Evolutionary conservation across 306 rosid genomes (phyloP).

Genomic region (Quercus berberidifolia): DNA sequence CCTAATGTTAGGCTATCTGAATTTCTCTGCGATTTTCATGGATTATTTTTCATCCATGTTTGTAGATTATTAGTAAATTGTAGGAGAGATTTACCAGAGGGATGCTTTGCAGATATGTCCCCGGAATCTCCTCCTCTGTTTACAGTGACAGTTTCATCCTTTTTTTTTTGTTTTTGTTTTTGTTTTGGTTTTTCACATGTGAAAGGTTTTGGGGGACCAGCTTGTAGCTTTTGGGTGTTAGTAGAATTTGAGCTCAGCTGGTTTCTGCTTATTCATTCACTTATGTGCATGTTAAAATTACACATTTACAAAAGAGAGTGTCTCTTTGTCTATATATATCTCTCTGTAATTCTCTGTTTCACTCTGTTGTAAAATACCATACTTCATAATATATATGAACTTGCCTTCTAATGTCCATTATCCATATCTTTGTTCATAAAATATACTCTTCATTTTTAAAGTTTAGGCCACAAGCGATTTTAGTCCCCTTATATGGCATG

Average conservation of each 20-base stretch:
- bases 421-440: not conserved
- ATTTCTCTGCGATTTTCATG: not conserved
- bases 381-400: slow-evolving; percentile 3
- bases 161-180: not conserved
- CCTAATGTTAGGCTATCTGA: not conserved
- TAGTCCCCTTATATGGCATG: no score
- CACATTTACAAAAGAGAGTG: slow-evolving; percentile 24
- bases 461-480: no score
- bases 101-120: slow-evolving; percentile 60
- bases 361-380: slow-evolving; percentile 30
- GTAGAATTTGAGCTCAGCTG: slow-evolving; percentile 84
- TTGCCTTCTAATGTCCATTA: not conserved
- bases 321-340: slow-evolving; percentile 11
- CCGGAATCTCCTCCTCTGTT: slow-evolving; percentile 66
- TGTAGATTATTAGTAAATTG: not conserved
- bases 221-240: slow-evolving; percentile 76
- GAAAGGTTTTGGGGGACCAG: slow-evolving; percentile 62
- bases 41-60: not conserved
- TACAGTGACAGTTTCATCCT: slow-evolving; percentile 18
- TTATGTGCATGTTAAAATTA: slow-evolving; percentile 9
- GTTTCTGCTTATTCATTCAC: slow-evolving; percentile 61
- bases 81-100: slow-evolving; percentile 69
- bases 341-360: slow-evolving; percentile 29
- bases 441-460: no score
- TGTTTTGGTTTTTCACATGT: slow-evolving; percentile 20